Base-by-base conservation (phyloP, 805 yeast genomes). In the Kodamaea fukazawae region DNA sequence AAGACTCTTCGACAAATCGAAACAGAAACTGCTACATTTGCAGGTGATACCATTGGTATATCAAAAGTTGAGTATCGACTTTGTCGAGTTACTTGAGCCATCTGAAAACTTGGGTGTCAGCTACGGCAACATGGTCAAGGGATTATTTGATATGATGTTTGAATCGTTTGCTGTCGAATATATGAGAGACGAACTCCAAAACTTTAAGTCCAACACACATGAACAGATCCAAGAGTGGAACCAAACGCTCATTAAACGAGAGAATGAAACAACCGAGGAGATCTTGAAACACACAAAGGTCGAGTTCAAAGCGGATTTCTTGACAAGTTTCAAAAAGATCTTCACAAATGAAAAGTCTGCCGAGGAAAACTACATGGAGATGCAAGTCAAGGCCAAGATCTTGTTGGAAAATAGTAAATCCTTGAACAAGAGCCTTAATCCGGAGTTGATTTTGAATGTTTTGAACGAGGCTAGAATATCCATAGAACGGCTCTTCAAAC, bases 351-450 rank as follows among this genome's bases (percentile, higher is more conserved):
- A 44, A 26, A 46, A 44, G 26, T 23, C 43, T 4, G 23, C 38
- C 7, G 46, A 40, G n/a, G 30, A 36, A 29, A 68, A 73, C 17
- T 63, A 75, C 30, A 77, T 84, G 2, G 89, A 84, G 49, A 71
- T 86, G 45, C 90, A 88, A 36, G 95, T 95, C 1, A 81, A 83
- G 48, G 75, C 89, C 18, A 87, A 86, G 45, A 79, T 90, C 22
- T 70, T 91, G 53, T 79, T 80, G 18, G 81, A 78, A 28, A 86
- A 86, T 47, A 73, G 93, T 45, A 82, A 81, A 47, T 81, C 85
- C 12, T 77, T 93, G 51, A 85, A 83, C 51, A 73, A 82, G 4
- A 77, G 86, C 22, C 81, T 91, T 44, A 85, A 89, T 51, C 76
- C 91, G 35, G 96, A 90, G 54, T 67, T 91, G 34, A 83, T 91